Base-by-base conservation (phyloP, 2,329 filamentous ascomycete species). In the Monosporascus ibericus region DNA sequence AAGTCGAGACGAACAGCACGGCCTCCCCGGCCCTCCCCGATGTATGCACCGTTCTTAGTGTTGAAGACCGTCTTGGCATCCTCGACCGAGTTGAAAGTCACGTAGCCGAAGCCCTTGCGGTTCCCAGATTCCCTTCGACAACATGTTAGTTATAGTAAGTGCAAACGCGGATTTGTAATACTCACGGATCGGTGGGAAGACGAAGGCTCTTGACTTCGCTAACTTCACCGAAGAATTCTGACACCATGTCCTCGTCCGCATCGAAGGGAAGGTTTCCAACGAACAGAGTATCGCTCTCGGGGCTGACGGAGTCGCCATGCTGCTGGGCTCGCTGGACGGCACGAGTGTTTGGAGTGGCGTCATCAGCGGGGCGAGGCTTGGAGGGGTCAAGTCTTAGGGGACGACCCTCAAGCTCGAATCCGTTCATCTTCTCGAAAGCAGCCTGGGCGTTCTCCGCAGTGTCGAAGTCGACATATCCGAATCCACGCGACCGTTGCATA, bases 91-190 rank as follows among this genome's bases (percentile, higher is more conserved):
- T 76, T 75, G 78, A 92, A 96, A 67, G 86, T 86, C 58, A 96
- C 86, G 69, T 96, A 96, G 51, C 90, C 92, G 72, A 95, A 96
- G 53, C 92, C 92, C 85, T 96, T 96, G 68, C 87, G 85, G 63
- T 85, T 82, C 59, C 90, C 91, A 57, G 84, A 84, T 56, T 95
- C 90, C 70, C 85, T 85, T 54, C 30, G 30, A 34, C 15, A 47
- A 25, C 36, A 34, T 9, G 56, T 74, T 69, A 72, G 67, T 52
- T 39, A n/a, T 22, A n/a, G 15, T 24, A 2, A 36, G 1, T 40
- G 9, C 22, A 15, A 22, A 20, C 6, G 39, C 24, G 9, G 22
- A 49, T 27, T 27, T 7, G 4, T 6, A 36, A 3, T 47, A 77
- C 81, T 73, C 72, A 85, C 77, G 77, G 84, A 70, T 96, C 90